phyloP scores from a whole-genome alignment of 805 yeast genomes.

The Geotrichum ghanense region DNA sequence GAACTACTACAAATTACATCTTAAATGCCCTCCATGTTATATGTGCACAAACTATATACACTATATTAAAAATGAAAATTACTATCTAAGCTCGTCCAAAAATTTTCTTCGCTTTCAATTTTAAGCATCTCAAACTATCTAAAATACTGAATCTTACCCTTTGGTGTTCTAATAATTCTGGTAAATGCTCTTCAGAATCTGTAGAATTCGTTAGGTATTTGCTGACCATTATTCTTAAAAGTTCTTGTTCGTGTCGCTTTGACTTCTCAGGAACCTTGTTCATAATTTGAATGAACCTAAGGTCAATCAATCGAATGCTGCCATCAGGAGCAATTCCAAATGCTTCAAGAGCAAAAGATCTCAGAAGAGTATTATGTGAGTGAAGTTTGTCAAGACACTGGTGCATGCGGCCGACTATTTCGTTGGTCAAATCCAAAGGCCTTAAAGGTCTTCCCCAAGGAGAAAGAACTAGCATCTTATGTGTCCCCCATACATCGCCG shows the following conservation, averaged over 20 bases:
- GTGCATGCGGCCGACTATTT: background rate
- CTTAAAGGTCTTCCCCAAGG: background rate
- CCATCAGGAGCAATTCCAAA: background rate
- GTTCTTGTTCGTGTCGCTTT: background rate
- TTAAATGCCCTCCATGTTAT: no score
- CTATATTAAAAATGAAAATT: no score
- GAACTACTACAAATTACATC: no score
- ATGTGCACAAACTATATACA: no score
- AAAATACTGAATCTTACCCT: no score
- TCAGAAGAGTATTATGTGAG: background rate
- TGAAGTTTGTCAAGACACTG: background rate
- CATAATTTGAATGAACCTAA: background rate
- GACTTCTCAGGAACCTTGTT: background rate
- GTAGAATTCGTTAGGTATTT: background rate
- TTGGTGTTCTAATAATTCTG: background rate
- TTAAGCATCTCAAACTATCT: no score
- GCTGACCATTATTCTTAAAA: background rate
- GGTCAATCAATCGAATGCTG: background rate
- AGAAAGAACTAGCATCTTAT: background rate
- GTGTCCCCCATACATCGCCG: conserved; percentile 1
- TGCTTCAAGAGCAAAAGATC: background rate
- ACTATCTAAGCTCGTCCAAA: no score
- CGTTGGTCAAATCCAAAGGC: background rate
- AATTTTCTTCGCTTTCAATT: no score
- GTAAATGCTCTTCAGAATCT: background rate